phyloP scores from a whole-genome alignment of 176 grass and related monocot species.

The Pontederia paniculata region DNA sequence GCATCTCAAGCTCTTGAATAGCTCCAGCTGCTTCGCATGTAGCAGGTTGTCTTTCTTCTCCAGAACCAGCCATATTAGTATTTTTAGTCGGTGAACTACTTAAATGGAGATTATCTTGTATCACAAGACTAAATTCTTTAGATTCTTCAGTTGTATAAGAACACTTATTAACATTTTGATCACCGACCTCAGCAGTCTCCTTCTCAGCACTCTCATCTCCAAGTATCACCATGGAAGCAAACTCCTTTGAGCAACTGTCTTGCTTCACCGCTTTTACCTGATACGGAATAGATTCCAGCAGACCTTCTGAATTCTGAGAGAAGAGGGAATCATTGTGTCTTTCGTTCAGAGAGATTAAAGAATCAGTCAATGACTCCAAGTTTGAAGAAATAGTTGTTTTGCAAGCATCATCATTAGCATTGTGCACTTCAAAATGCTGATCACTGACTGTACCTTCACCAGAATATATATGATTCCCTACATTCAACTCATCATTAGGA shows the following conservation, averaged over 20 bases:
- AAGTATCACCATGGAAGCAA: slow-evolving; percentile 32
- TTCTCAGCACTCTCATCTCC: slow-evolving; percentile 10
- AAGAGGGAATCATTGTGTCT: slow-evolving; percentile 17
- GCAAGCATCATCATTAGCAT: slow-evolving; percentile 23
- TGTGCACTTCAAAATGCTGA: slow-evolving; percentile 14
- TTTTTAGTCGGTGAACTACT: slow-evolving; percentile 15
- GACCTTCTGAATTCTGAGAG: slow-evolving; percentile 52
- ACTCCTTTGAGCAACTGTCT: slow-evolving; percentile 24
- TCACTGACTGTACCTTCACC: slow-evolving; percentile 14
- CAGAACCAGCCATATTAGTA: slow-evolving; percentile 22
- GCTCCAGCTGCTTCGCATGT: slow-evolving; percentile 14
- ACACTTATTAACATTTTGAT: slow-evolving; percentile 8
- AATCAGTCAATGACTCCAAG: slow-evolving; percentile 9
- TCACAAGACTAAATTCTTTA: slow-evolving; percentile 15
- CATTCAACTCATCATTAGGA: slow-evolving; percentile 24
- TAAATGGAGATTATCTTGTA: slow-evolving; percentile 21
- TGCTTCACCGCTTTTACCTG: slow-evolving; percentile 49
- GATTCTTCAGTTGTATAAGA: slow-evolving; percentile 15
- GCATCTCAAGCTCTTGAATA: no score
- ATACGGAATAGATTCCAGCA: slow-evolving; percentile 83
- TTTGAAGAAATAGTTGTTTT: slow-evolving; percentile 23
- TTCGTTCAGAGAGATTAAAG: slow-evolving; percentile 20
- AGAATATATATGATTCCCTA: slow-evolving; percentile 7
- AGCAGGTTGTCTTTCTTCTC: slow-evolving; percentile 27
- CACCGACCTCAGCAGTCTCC: slow-evolving; percentile 21